These are phyloP conservation scores for Crithidia brevicula DNA, from an alignment of 208 protist genomes.

Conservation along the genomic window DNA sequence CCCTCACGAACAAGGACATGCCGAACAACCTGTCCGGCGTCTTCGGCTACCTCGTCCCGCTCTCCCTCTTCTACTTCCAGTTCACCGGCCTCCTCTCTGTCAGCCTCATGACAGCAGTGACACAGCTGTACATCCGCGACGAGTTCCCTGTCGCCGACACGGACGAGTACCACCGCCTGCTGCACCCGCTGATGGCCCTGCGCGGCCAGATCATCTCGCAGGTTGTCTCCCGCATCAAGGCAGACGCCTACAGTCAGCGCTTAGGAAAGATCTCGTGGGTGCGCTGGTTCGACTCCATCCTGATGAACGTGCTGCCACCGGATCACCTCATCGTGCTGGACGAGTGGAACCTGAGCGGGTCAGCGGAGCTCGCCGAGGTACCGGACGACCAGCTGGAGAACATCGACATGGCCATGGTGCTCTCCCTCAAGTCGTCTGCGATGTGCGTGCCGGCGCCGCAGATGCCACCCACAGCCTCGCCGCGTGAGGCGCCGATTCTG, in stretches of 20 bases:
- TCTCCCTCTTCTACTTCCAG: conserved; percentile 88
- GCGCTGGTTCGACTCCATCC: conserved; percentile 77
- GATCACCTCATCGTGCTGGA: conserved; percentile 71
- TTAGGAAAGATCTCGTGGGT: conserved; percentile 78
- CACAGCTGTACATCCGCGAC: conserved; percentile 86
- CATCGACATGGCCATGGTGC: conserved; percentile 59
- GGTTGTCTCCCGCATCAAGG: conserved; percentile 58
- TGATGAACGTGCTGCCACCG: conserved; percentile 44
- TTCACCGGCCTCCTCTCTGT: conserved; percentile 80
- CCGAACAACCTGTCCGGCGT: conserved; percentile 76
- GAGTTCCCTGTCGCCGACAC: conserved; percentile 80
- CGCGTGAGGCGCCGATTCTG: conserved; percentile 35
- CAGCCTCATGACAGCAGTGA: conserved; percentile 81
- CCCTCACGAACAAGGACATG: conserved; percentile 57
- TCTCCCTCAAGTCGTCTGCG: conserved; percentile 44
- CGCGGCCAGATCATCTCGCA: conserved; percentile 79
- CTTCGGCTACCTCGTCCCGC: conserved; percentile 76
- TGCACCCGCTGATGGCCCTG: conserved; percentile 70
- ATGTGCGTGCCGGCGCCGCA: conserved; percentile 36
- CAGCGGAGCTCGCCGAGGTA: conserved; percentile 33
- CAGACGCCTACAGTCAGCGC: conserved; percentile 35
- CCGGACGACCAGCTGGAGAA: conserved; percentile 50
- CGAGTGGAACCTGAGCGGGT: conserved; percentile 70
- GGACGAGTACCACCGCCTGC: conserved; percentile 64
- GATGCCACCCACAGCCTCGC: conserved; percentile 22